Evolutionary conservation across 257 asterid species (phyloP), one percentile per base, ranked within the genome.

Genomic region (Haberlea rhodopensis): DNA sequence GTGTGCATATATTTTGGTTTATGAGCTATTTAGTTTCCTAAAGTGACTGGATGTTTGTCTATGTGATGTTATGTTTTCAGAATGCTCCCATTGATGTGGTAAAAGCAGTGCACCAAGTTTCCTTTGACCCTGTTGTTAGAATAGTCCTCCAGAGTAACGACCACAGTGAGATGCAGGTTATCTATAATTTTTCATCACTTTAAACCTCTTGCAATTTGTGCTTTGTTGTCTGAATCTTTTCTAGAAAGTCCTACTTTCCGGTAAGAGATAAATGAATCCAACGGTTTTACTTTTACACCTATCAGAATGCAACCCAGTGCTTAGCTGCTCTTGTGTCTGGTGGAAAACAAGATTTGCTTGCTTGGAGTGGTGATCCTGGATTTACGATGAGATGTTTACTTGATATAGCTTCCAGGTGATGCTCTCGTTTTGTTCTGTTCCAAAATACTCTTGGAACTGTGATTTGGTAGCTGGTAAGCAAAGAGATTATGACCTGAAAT

Each of bases 91-190:
- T 54, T 74, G 97, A 92, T 67, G 91, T 89, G 68, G 77, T 84
- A 26, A 86, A 88, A 82, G 87, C 91, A 68, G 85, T 80, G 27
- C 79, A 67, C 80, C 91, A 81, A 77, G 85, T 85, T 71, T 79
- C 90, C 25, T 92, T 89, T 70, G 87, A 90, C 65, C 83, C 95
- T 60, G 78, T 81, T 62, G 81, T 90, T 18, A 81, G 82, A 62
- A 79, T 87, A 75, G 79, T 90, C 75, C 97, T 89, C 64, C 95
- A 77, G 69, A 89, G 91, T 78, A 81, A 80, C 34, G 99, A 92
- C 76, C 94, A 89, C 66, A 78, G 97, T 46, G 97, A 89, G 76
- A 80, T 89, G 90, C 99, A 92, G 99, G 99, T 89, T 64, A 49
- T 61, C 69, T 62, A 64, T 40, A 20, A 40, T 59, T 62, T 37